Evolutionary conservation across 2,329 filamentous ascomycete species (phyloP).

Genomic region (Aphanocladium album): DNA sequence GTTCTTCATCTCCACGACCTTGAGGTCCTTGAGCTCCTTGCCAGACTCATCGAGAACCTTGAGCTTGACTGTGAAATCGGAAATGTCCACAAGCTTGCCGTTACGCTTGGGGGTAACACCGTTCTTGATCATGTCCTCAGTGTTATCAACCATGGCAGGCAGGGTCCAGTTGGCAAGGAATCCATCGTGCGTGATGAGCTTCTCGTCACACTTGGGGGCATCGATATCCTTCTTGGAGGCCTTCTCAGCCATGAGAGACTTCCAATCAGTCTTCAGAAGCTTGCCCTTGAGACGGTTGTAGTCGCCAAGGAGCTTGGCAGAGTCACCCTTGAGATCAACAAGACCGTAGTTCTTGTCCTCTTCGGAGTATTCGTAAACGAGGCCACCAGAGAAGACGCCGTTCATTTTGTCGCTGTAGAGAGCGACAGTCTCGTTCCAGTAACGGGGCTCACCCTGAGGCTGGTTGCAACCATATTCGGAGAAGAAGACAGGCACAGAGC

Average conservation of each 20-base stretch:
- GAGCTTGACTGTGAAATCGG: slow-evolving; percentile 53
- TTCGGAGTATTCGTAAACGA: slow-evolving; percentile 77
- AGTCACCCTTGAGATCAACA: slow-evolving; percentile 55
- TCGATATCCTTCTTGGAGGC: slow-evolving; percentile 44
- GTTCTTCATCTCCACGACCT: slow-evolving; percentile 41
- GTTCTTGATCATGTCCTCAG: slow-evolving; percentile 66
- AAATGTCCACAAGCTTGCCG: slow-evolving; percentile 65
- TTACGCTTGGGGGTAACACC: slow-evolving; percentile 62
- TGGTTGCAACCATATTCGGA: slow-evolving; percentile 78
- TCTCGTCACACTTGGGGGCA: slow-evolving; percentile 58
- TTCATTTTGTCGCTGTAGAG: slow-evolving; percentile 71
- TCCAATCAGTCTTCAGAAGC: slow-evolving; percentile 70
- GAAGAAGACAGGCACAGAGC: slow-evolving; percentile 73
- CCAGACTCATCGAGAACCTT: slow-evolving; percentile 37
- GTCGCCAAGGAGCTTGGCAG: slow-evolving; percentile 55
- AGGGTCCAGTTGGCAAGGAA: slow-evolving; percentile 80
- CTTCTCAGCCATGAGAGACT: slow-evolving; percentile 58
- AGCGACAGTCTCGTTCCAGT: slow-evolving; percentile 69
- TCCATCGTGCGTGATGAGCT: slow-evolving; percentile 60
- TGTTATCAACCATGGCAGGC: slow-evolving; percentile 62
- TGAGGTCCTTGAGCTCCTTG: slow-evolving; percentile 38
- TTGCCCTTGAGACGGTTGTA: slow-evolving; percentile 71
- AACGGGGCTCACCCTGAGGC: slow-evolving; percentile 51
- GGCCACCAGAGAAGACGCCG: slow-evolving; percentile 63
- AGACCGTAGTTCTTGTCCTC: slow-evolving; percentile 64